phyloP scores from a whole-genome alignment of 2,329 filamentous ascomycete genomes.

The Daldinia eschscholtzii region DNA sequence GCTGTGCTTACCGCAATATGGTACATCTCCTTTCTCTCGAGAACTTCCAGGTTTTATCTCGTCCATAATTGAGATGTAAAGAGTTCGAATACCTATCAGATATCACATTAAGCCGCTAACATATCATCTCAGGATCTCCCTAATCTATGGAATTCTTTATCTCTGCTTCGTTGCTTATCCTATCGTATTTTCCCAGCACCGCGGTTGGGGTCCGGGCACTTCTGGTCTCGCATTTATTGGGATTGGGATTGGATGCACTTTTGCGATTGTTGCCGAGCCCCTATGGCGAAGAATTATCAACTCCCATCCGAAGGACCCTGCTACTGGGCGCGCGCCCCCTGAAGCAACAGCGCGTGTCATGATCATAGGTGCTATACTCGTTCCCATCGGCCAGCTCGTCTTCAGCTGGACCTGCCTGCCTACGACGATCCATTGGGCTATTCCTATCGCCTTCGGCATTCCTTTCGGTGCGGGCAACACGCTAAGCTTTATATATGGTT shows the following conservation, averaged over 20 bases:
- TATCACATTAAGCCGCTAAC: neutral
- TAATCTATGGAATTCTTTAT: constrained; percentile 89
- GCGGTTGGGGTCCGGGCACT: constrained; percentile 81
- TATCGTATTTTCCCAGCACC: constrained; percentile 79
- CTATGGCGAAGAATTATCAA: constrained; percentile 83
- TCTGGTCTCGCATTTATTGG: constrained; percentile 84
- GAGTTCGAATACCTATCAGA: neutral
- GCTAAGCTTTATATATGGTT: constrained; percentile 83
- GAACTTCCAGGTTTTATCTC: no score
- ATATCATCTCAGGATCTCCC: constrained; percentile 70
- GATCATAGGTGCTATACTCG: constrained; percentile 79
- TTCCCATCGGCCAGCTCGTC: constrained; percentile 83
- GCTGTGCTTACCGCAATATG: neutral
- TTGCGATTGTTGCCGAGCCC: constrained; percentile 75
- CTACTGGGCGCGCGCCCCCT: constrained; percentile 78
- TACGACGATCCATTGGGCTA: constrained; percentile 81
- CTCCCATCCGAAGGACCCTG: constrained; percentile 77
- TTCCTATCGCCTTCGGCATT: constrained; percentile 81
- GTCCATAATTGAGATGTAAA: neutral
- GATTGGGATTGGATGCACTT: constrained; percentile 72
- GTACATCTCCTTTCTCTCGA: neutral
- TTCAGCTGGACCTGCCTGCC: constrained; percentile 92
- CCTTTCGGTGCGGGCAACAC: constrained; percentile 84
- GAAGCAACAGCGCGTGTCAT: constrained; percentile 87
- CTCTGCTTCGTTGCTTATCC: constrained; percentile 93